Conservation (phyloP, 2,329 filamentous ascomycete species). For the Fusarium abutilonis region DNA sequence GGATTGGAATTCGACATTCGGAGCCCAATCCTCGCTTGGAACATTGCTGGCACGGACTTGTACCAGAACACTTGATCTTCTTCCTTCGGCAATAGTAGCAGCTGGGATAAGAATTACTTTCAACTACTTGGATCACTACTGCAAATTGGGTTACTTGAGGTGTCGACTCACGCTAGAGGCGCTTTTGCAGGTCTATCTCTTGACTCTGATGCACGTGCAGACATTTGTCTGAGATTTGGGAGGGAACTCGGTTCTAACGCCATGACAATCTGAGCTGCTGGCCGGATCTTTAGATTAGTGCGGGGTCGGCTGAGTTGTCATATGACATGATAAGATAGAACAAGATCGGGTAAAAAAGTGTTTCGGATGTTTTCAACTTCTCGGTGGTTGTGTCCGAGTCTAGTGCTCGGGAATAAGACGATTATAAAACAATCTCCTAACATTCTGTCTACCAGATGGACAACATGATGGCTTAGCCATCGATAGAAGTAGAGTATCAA, state of each 20-base stretch:
- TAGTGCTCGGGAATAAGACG: neutral
- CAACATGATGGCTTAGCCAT: too few species aligned
- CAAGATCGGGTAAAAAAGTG: too few species aligned
- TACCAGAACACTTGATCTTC: neutral
- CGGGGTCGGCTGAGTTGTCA: neutral
- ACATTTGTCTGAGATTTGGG: neutral
- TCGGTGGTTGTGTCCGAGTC: neutral
- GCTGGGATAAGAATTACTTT: neutral
- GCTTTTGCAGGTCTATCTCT: neutral
- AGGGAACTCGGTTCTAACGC: neutral
- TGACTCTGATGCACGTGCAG: neutral
- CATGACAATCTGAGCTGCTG: neutral
- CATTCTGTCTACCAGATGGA: too few species aligned
- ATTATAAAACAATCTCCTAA: too few species aligned
- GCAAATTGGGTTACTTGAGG: too few species aligned
- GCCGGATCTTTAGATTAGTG: neutral
- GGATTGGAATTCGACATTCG: neutral
- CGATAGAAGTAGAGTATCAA: too few species aligned
- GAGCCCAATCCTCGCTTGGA: neutral
- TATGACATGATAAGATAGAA: neutral
- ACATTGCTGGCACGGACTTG: neutral
- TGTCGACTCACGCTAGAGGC: neutral
- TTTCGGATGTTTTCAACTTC: neutral
- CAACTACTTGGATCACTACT: neutral
- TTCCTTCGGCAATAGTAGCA: constrained; percentile 1